phyloP scores from a whole-genome alignment of 2,329 filamentous ascomycete species.

The Cladosporium austrohemisphaericum region DNA sequence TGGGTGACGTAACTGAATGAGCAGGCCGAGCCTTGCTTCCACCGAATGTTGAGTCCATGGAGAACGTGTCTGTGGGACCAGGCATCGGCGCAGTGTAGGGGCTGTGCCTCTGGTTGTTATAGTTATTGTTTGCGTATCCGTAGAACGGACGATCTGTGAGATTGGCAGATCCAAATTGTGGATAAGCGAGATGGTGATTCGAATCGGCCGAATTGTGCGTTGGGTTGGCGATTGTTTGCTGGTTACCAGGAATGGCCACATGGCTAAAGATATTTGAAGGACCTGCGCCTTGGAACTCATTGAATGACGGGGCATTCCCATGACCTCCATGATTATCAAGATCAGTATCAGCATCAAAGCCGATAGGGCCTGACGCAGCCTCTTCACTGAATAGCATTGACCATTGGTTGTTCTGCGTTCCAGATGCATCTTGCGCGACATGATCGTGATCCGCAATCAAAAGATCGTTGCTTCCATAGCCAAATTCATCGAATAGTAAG shows the following conservation, averaged over 20 bases:
- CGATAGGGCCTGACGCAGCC: too few species aligned
- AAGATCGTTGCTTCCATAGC: too few species aligned
- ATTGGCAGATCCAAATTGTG: slow-evolving; percentile 1
- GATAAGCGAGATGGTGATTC: neutral
- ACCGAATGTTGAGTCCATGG: neutral
- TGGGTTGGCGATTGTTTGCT: slow-evolving; percentile 6
- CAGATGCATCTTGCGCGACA: too few species aligned
- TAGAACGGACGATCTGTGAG: neutral
- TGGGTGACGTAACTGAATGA: neutral
- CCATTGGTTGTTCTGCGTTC: too few species aligned
- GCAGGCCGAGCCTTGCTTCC: neutral
- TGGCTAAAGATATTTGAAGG: neutral
- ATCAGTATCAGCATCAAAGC: too few species aligned
- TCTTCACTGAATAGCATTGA: too few species aligned
- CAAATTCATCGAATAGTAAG: neutral
- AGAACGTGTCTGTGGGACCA: neutral
- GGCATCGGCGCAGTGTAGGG: neutral
- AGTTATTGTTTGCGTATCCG: neutral
- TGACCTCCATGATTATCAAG: too few species aligned
- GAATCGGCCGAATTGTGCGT: neutral
- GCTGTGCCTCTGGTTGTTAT: neutral
- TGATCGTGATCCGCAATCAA: too few species aligned
- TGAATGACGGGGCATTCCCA: neutral
- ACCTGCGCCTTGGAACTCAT: neutral
- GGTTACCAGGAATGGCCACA: neutral